Evolutionary conservation across 1,139 yeast species (phyloP), one percentile per base, ranked within the genome.

Genomic region (Waltiozyma sp.): DNA sequence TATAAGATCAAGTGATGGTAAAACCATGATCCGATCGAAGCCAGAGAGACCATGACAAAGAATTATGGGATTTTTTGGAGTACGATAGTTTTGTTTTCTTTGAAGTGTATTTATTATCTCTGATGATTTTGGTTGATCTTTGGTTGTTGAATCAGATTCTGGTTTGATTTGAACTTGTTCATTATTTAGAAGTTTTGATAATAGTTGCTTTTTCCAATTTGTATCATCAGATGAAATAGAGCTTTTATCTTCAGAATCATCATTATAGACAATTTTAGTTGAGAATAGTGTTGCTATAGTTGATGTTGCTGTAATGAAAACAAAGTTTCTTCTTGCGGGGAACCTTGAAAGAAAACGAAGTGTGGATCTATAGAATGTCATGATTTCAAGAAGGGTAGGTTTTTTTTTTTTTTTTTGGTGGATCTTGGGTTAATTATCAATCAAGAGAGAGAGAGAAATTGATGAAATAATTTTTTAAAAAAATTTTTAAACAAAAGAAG

Each of bases 21-120:
- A 53, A 9, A 77, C 61, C 19, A 73, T 58, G 43, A 81, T 57
- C 47, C 69, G 70, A 53, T 84, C 94, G 52, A 85, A 86, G 0
- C 95, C 95, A 0, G 86, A 76, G 37, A 86, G 69, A 0, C 95
- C 95, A 64, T 86, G 95, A 52, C 95, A 86, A 31, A 86, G 61
- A 0, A 86, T 83, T 2, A 86, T 72, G 0, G 95, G 95, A 56
- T 70, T 56, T 48, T 66, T 65, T 1, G 77, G 75, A 1, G 69
- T 62, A n/a, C 51, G 52, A 44, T 66, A 65, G 5, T 56, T 40
- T 2, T 60, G 53, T 41, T 47, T 52, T 9, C 54, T 40, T 8
- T 52, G 52, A 7, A 56, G 39, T 24, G 48, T 48, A n/a, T 41
- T 43, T 16, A 57, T 56, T 21, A 45, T 38, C 45, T 49, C 10